These are phyloP conservation scores for Penicillium verrucosum DNA, from an alignment of 2,329 filamentous ascomycete genomes.

Conservation along the genomic window DNA sequence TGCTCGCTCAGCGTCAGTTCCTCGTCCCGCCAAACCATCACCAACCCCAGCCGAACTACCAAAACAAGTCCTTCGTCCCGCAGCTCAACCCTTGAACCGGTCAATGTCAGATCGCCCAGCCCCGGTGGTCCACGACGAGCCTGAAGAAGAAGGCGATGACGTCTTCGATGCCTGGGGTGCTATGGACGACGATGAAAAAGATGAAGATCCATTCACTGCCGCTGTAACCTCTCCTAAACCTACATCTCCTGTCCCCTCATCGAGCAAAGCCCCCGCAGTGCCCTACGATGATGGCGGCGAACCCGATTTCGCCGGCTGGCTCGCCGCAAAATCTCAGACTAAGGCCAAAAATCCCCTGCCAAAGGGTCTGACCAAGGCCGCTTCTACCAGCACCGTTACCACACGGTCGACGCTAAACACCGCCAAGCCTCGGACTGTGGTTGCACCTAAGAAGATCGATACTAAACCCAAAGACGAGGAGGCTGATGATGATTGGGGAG, in stretches of 20 bases:
- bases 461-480: conserved; percentile 54
- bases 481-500: conserved; percentile 49
- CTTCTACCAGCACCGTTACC: conserved; percentile 32
- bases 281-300: conserved; percentile 81
- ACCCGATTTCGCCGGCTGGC: conserved; percentile 93
- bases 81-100: conserved; percentile 31
- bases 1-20: conserved; percentile 49
- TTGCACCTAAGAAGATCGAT: conserved; percentile 64
- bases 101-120: conserved; percentile 43
- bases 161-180: conserved; percentile 73
- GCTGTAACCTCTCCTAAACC: conserved; percentile 28
- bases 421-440: conserved; percentile 48
- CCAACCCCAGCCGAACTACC: conserved; percentile 22
- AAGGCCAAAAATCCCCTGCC: conserved; percentile 72
- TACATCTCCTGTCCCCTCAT: conserved; percentile 27
- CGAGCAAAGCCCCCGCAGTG: conserved; percentile 38
- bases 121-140: conserved; percentile 42
- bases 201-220: conserved; percentile 41
- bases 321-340: conserved; percentile 77
- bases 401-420: conserved; percentile 41
- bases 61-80: conserved; percentile 24
- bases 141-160: conserved; percentile 56
- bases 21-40: conserved; percentile 39
- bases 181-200: conserved; percentile 54
- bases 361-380: conserved; percentile 72